Percentiles rank a stretch among this genome's conserved stretches.
Conservation (phyloP, 2,329 filamentous ascomycete genomes). For the Apiospora aurea region DNA sequence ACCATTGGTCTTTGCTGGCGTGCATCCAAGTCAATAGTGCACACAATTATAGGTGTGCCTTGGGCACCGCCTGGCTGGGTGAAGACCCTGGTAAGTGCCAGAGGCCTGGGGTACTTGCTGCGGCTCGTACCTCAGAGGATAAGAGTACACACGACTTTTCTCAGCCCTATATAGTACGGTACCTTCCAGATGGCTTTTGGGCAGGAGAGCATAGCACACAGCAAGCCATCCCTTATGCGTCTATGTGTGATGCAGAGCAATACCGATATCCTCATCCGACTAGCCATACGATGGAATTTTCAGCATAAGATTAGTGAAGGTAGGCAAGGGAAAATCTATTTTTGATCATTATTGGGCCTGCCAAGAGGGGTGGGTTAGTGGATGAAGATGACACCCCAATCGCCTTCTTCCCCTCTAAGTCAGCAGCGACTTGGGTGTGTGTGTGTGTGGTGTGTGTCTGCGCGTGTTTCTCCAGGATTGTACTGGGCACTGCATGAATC, state of each 20-base stretch:
- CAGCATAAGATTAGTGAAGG: neutral
- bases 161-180: slow-evolving; percentile 5
- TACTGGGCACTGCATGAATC: slow-evolving; percentile 4
- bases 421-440: slow-evolving; percentile 1
- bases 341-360: neutral
- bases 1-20: neutral
- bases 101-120: neutral
- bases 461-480: slow-evolving; percentile 6
- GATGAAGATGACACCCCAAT: neutral
- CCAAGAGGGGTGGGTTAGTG: neutral
- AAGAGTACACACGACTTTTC: neutral
- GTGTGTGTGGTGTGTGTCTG: neutral
- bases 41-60: neutral
- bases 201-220: neutral
- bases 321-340: neutral
- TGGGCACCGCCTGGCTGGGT: neutral
- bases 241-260: neutral
- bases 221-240: neutral
- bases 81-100: neutral
- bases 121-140: neutral
- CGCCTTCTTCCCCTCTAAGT: neutral
- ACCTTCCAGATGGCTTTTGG: neutral
- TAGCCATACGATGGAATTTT: neutral
- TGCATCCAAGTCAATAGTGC: neutral
- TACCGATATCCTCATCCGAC: neutral